Evolutionary conservation across 768 basidiomycete species (phyloP).

Genomic region (Trametes sanguinea): DNA sequence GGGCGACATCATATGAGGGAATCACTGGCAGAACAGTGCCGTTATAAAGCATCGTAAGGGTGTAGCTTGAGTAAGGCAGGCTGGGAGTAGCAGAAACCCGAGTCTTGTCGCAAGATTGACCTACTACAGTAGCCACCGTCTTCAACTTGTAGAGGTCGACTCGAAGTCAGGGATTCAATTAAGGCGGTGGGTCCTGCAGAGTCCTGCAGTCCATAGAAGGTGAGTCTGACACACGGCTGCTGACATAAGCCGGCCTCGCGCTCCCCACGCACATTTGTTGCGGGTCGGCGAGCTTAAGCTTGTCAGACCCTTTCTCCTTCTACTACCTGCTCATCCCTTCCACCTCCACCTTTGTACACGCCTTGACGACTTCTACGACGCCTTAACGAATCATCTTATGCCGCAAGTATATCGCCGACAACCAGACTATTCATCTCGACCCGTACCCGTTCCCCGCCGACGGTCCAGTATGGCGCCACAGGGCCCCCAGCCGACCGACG

Average conservation of each 20-base stretch:
- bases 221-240: neutral
- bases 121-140: too few relatives aligned
- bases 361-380: constrained; percentile 7
- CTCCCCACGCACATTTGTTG: constrained; percentile 21
- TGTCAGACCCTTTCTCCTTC: constrained; percentile 8
- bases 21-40: too few relatives aligned
- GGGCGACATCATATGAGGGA: too few relatives aligned
- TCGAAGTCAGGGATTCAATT: too few relatives aligned
- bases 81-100: too few relatives aligned
- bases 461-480: constrained; percentile 24
- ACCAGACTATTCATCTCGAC: constrained; percentile 25
- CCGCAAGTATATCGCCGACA: constrained; percentile 34
- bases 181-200: too few relatives aligned
- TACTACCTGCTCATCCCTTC: neutral
- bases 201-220: too few relatives aligned
- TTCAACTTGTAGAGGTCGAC: too few relatives aligned
- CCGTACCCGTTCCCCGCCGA: constrained; percentile 26
- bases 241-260: constrained; percentile 23
- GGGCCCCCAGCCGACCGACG: constrained; percentile 42
- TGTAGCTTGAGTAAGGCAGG: too few relatives aligned
- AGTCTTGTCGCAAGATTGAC: too few relatives aligned
- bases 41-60: too few relatives aligned
- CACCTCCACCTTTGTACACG: neutral
- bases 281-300: neutral
- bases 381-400: constrained; percentile 22